Percentiles rank a stretch among this genome's conserved stretches.
phyloP scores from a whole-genome alignment of 2,329 filamentous ascomycete genomes.

The Colletotrichum siamense region DNA sequence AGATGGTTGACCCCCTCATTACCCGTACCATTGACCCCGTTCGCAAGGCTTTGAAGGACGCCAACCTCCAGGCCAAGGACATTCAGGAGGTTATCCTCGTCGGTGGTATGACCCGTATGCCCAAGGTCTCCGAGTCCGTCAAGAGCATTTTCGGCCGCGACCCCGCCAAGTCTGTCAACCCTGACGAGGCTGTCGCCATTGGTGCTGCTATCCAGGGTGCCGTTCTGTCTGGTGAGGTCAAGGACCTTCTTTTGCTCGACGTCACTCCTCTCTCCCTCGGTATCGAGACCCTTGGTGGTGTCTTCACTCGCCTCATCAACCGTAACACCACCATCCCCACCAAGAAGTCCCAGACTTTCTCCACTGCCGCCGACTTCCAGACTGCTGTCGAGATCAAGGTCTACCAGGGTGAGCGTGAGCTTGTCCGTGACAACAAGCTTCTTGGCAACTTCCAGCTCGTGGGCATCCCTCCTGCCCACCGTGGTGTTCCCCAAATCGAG shows the following conservation, averaged over 20 bases:
- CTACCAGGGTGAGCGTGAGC: conserved; percentile 99
- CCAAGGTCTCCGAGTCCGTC: conserved; percentile 95
- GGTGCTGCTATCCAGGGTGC: conserved; percentile 97
- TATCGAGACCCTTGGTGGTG: conserved; percentile 97
- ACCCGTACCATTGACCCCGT: conserved; percentile 87
- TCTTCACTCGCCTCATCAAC: conserved; percentile 98
- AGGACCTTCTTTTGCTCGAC: conserved; percentile 92
- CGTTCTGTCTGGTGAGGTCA: conserved; percentile 95
- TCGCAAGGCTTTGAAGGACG: conserved; percentile 96
- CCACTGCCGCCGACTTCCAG: conserved; percentile 97
- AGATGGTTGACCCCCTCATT: conserved; percentile 90
- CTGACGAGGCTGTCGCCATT: conserved; percentile 96
- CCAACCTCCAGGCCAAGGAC: conserved; percentile 86
- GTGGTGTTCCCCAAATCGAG: conserved; percentile 95
- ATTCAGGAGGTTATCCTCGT: conserved; percentile 98
- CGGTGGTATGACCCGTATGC: conserved; percentile 99
- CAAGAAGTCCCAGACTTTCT: conserved; percentile 99
- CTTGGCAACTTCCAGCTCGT: conserved; percentile 99
- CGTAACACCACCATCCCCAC: conserved; percentile 99
- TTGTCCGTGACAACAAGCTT: conserved; percentile 97
- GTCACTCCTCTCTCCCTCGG: conserved; percentile 95
- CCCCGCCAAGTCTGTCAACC: conserved; percentile 97
- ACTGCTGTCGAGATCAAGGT: conserved; percentile 99
- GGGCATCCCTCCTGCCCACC: conserved; percentile 93
- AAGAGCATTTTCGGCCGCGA: conserved; percentile 97